Percentiles rank a stretch among this genome's conserved stretches.
Evolutionary conservation across 2,329 filamentous ascomycete species (phyloP).

Genomic region (Xylariaceae sp.): DNA sequence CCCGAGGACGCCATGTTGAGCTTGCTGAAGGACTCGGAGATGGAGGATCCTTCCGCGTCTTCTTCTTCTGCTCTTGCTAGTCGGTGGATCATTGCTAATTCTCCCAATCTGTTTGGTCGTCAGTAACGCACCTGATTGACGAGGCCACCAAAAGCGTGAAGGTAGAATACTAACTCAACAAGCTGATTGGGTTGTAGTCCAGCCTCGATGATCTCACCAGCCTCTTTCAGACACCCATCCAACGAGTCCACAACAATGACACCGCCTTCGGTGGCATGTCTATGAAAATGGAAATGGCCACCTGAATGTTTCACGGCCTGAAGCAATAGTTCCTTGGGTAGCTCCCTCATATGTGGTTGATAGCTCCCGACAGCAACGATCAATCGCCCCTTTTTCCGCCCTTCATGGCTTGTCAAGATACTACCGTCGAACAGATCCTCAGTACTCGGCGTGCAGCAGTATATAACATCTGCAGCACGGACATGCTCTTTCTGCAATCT

Average conservation of each 20-base stretch:
- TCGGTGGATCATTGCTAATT: constrained; percentile 62
- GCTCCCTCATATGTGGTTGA: constrained; percentile 71
- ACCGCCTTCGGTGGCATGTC: constrained; percentile 59
- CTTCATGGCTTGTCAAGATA: constrained; percentile 69
- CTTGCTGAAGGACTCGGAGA: constrained; percentile 34
- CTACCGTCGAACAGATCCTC: constrained; percentile 70
- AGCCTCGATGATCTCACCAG: constrained; percentile 81
- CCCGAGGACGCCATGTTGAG: constrained; percentile 25
- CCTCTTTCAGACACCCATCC: constrained; percentile 74
- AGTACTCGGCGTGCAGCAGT: constrained; percentile 79
- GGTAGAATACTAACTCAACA: constrained; percentile 60
- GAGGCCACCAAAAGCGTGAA: no score
- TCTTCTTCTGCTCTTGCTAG: constrained; percentile 37
- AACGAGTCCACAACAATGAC: constrained; percentile 72
- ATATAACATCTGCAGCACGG: constrained; percentile 71
- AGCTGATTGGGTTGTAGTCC: constrained; percentile 69
- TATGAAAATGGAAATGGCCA: constrained; percentile 60
- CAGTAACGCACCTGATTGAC: no score
- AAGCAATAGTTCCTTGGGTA: constrained; percentile 71
- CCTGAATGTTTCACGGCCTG: constrained; percentile 51
- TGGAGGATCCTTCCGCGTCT: constrained; percentile 25
- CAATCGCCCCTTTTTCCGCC: constrained; percentile 65
- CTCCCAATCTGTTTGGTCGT: constrained; percentile 57
- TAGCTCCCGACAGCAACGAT: constrained; percentile 70
- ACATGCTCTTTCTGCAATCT: constrained; percentile 69